phyloP scores from a whole-genome alignment of 345 rosid species.

The Tarenaya hassleriana region DNA sequence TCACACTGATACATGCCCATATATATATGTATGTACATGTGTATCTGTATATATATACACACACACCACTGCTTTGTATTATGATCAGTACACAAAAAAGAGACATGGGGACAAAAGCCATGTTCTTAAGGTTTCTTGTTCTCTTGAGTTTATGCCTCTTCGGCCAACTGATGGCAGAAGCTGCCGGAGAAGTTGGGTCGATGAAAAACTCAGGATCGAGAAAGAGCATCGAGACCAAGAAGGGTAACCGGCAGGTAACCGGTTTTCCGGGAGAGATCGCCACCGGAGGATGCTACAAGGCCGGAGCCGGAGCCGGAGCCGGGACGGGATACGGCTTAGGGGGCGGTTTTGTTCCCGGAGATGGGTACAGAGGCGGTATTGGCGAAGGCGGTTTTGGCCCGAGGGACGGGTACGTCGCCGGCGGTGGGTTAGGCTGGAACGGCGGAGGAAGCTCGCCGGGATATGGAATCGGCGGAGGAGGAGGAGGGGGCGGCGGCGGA shows the following conservation, averaged over 20 bases:
- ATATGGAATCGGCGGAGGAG: slow-evolving; percentile 11
- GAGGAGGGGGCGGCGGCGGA: background rate
- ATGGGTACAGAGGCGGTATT: slow-evolving; percentile 22
- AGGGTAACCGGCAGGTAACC: slow-evolving; percentile 19
- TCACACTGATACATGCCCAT: slow-evolving; percentile 2
- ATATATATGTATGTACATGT: slow-evolving; percentile 18
- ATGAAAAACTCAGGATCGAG: slow-evolving; percentile 13
- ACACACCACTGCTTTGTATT: background rate
- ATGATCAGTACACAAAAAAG: slow-evolving; percentile 12
- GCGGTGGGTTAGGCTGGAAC: slow-evolving; percentile 27
- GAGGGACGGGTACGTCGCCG: slow-evolving; percentile 12
- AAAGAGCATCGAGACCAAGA: slow-evolving; percentile 3
- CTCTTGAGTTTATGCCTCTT: slow-evolving; percentile 23
- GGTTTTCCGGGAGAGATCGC: slow-evolving; percentile 24
- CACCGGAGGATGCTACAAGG: slow-evolving; percentile 27
- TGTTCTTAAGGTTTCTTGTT: slow-evolving; percentile 25
- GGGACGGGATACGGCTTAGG: background rate
- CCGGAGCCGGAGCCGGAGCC: background rate
- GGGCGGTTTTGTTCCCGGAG: slow-evolving; percentile 13
- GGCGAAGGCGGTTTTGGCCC: slow-evolving; percentile 26
- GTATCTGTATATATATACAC: background rate
- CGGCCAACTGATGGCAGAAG: slow-evolving; percentile 24
- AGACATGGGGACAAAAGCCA: slow-evolving; percentile 16
- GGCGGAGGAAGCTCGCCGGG: slow-evolving; percentile 1
- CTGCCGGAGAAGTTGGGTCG: slow-evolving; percentile 23